Percentiles rank a stretch among this genome's conserved stretches.
Conservation (phyloP, 805 yeast species). For the Saccharomyces jurei region DNA sequence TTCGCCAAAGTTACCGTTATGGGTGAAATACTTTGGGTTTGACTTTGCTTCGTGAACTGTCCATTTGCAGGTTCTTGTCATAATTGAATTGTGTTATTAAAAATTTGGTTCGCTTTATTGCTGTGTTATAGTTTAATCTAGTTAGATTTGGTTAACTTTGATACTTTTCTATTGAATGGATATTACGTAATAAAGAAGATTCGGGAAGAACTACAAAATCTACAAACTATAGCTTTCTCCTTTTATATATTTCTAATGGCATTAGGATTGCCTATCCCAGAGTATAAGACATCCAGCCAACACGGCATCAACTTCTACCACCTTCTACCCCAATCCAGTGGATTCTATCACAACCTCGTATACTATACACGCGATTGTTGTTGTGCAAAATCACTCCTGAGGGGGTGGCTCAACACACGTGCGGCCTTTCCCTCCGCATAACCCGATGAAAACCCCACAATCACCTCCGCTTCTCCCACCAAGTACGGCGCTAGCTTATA, state of each 20-base stretch:
- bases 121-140: not conserved
- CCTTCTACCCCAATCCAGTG: not conserved
- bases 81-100: conserved; percentile 17
- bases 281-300: not conserved
- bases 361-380: not conserved
- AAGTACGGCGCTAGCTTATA: not conserved
- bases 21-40: conserved; percentile 69
- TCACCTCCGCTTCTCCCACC: not conserved
- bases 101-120: not conserved
- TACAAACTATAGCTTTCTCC: not conserved
- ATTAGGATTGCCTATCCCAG: not conserved
- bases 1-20: conserved; percentile 57
- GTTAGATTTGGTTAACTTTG: not conserved
- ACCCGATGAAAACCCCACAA: not conserved
- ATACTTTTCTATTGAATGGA: not conserved
- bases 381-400: not conserved
- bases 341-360: not conserved
- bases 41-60: conserved; percentile 50
- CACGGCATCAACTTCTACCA: not conserved
- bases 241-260: not conserved
- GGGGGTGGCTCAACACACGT: not conserved
- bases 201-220: not conserved
- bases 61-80: conserved; percentile 81
- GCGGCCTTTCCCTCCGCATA: not conserved
- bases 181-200: not conserved